phyloP scores from a whole-genome alignment of 2,329 filamentous ascomycete species.

The Tolypocladium nubicola region DNA sequence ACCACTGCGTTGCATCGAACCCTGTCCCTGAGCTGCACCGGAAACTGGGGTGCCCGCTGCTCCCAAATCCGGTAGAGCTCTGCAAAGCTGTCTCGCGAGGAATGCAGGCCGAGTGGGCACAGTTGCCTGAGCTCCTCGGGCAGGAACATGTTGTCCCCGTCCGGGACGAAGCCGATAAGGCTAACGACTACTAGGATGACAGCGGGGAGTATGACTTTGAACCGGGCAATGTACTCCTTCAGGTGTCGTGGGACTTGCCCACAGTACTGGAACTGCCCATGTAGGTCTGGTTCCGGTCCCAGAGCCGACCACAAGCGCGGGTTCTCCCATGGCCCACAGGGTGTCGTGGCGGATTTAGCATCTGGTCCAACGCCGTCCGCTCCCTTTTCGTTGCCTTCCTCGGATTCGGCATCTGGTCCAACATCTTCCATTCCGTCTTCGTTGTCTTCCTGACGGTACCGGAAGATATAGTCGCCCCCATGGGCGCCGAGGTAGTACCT shows the following conservation, averaged over 20 bases:
- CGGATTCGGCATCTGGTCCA: background rate
- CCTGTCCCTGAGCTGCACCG: background rate
- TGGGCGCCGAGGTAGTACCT: constrained; percentile 14
- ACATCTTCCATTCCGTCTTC: background rate
- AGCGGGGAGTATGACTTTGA: constrained; percentile 4
- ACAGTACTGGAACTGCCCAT: constrained; percentile 7
- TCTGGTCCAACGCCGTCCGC: background rate
- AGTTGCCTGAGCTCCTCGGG: background rate
- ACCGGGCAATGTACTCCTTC: constrained; percentile 8
- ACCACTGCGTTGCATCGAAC: background rate
- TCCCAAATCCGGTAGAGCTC: background rate
- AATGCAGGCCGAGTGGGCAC: background rate
- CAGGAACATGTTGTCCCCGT: background rate
- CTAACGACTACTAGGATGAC: constrained; percentile 8
- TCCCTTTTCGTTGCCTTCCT: background rate
- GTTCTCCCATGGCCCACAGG: background rate
- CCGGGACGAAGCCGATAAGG: constrained; percentile 6
- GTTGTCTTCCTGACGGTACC: constrained; percentile 1
- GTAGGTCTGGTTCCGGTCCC: background rate
- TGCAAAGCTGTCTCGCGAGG: background rate
- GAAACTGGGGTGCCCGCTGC: background rate
- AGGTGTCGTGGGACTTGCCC: constrained; percentile 12
- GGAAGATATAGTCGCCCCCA: constrained; percentile 17
- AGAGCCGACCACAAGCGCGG: background rate
- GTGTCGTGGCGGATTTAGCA: background rate